phyloP scores from a whole-genome alignment of 148 eudicot genomes.

The Cornus kousa region DNA sequence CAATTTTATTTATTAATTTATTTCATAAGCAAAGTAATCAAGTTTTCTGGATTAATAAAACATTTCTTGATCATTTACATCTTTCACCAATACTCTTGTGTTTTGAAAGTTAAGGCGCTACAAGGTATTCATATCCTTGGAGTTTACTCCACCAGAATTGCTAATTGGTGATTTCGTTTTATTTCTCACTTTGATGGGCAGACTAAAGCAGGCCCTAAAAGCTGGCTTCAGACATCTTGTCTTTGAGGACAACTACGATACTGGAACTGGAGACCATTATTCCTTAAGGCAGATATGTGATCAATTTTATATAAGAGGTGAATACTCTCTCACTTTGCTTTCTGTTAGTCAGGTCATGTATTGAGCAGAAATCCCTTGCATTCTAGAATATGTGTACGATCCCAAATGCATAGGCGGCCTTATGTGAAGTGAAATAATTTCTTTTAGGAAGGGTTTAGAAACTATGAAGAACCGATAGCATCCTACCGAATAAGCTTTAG shows the following conservation, averaged over 20 bases:
- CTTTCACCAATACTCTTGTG: no score
- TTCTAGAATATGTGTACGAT: neutral
- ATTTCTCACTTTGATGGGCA: conserved; percentile 20
- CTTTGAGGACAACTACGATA: conserved; percentile 98
- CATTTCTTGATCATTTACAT: neutral
- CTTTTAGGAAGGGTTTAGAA: neutral
- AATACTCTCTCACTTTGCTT: conserved; percentile 1
- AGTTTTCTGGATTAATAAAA: neutral
- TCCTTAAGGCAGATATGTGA: conserved; percentile 96
- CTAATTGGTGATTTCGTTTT: neutral
- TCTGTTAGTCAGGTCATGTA: neutral
- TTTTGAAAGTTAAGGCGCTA: neutral
- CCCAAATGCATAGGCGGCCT: neutral
- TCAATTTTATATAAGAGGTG: conserved; percentile 93
- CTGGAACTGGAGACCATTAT: conserved; percentile 99
- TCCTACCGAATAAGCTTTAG: neutral
- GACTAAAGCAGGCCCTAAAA: conserved; percentile 91
- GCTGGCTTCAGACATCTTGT: conserved; percentile 93
- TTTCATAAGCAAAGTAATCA: conserved; percentile 39
- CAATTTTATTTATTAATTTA: no score
- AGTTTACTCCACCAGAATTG: neutral
- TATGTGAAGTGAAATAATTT: neutral
- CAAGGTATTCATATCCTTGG: neutral
- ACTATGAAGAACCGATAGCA: neutral
- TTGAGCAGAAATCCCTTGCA: neutral